These are phyloP conservation scores for Begonia peltatifolia DNA, from an alignment of 306 rosid genomes.

Conservation along the genomic window DNA sequence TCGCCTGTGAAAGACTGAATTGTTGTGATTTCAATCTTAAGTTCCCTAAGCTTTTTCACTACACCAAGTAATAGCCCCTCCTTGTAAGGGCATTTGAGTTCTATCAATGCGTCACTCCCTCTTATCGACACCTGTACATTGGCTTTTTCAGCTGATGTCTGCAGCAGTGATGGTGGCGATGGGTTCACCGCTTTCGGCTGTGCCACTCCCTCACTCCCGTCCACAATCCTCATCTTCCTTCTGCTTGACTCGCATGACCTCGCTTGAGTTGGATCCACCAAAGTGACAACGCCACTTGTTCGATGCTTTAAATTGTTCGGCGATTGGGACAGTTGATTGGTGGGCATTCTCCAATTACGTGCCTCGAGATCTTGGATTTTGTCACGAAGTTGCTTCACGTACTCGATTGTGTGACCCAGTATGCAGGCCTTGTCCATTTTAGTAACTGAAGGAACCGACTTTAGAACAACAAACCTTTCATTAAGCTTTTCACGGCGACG, in stretches of 20 bases:
- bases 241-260: conserved; percentile 20
- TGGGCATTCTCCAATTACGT: conserved; percentile 31
- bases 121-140: conserved; percentile 78
- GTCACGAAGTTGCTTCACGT: conserved; percentile 54
- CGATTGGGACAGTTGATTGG: conserved; percentile 17
- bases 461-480: conserved; percentile 59
- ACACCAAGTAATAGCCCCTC: conserved; percentile 73
- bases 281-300: conserved; percentile 12
- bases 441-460: conserved; percentile 84
- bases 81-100: conserved; percentile 51
- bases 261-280: not conserved
- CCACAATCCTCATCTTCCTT: conserved; percentile 63
- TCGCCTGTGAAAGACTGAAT: conserved; percentile 51
- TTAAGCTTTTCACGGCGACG: conserved; percentile 74
- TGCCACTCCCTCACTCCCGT: conserved; percentile 25
- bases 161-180: not conserved
- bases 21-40: conserved; percentile 56
- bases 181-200: conserved; percentile 22
- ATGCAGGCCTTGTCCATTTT: conserved; percentile 95
- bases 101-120: conserved; percentile 77
- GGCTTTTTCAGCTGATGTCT: conserved; percentile 10
- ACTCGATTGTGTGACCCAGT: conserved; percentile 81
- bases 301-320: conserved; percentile 17
- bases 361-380: conserved; percentile 76
- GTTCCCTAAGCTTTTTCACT: conserved; percentile 51